Evolutionary conservation across 108 stramenopile species (phyloP).

Genomic region (Poteriospumella lacustris): DNA sequence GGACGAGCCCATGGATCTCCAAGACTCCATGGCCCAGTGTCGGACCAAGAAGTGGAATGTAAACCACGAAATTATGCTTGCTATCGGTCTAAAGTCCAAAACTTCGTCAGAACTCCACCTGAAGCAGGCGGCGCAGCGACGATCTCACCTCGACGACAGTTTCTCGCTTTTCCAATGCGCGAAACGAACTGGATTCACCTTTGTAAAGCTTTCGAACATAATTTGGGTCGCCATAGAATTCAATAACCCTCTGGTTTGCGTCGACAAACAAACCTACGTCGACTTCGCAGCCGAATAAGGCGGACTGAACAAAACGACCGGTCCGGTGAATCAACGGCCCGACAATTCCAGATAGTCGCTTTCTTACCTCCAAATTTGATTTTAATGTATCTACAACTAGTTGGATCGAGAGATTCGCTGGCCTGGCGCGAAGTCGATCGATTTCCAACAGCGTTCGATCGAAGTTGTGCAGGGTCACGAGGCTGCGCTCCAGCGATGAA

Average conservation of each 20-base stretch:
- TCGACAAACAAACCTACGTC: slow-evolving; percentile 15
- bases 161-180: not conserved
- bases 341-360: not conserved
- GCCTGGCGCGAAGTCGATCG: not conserved
- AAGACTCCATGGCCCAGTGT: not conserved
- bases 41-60: not conserved
- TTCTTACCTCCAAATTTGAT: too few species aligned
- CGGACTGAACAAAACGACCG: not conserved
- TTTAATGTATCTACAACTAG: too few species aligned
- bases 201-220: not conserved
- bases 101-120: too few species aligned
- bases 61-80: not conserved
- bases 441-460: not conserved
- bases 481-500: not conserved
- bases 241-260: not conserved
- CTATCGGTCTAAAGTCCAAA: not conserved
- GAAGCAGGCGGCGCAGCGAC: too few species aligned
- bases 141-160: slow-evolving; percentile 15
- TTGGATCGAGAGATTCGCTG: too few species aligned
- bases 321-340: not conserved
- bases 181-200: not conserved
- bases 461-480: not conserved
- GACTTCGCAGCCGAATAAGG: slow-evolving; percentile 17
- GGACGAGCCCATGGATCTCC: slow-evolving; percentile 1
- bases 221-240: not conserved